phyloP scores from a whole-genome alignment of 805 yeast species.

The Nakazawaea wickerhamii region DNA sequence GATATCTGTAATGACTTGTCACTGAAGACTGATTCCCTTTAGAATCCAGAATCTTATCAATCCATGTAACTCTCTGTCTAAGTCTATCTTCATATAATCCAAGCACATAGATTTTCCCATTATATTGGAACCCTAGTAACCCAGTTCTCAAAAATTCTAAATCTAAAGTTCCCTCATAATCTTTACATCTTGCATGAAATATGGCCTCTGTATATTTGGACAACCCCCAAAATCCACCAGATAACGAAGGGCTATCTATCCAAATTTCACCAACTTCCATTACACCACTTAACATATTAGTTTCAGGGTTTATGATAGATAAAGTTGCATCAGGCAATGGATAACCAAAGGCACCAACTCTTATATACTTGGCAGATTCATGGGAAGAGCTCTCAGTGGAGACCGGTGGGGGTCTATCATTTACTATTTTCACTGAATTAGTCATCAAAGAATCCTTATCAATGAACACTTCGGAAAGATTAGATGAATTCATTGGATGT shows the following conservation, averaged over 20 bases:
- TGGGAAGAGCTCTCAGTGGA: slow-evolving; percentile 25
- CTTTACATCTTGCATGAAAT: slow-evolving; percentile 78
- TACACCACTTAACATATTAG: slow-evolving; percentile 62
- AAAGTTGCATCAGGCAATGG: slow-evolving; percentile 92
- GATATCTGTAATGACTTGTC: slow-evolving; percentile 45
- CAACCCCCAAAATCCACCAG: slow-evolving; percentile 84
- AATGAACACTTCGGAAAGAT: slow-evolving; percentile 59
- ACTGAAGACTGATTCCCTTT: slow-evolving; percentile 15
- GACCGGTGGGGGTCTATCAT: slow-evolving; percentile 51
- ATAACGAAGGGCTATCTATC: slow-evolving; percentile 90
- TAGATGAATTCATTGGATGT: slow-evolving; percentile 28
- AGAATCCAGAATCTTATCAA: slow-evolving; percentile 36
- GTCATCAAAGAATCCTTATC: slow-evolving; percentile 70
- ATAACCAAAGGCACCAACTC: slow-evolving; percentile 89
- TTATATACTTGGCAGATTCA: slow-evolving; percentile 43
- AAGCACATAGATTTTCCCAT: slow-evolving; percentile 82
- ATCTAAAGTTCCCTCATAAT: slow-evolving; percentile 63
- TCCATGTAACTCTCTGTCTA: slow-evolving; percentile 68
- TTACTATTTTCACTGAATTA: slow-evolving; percentile 63
- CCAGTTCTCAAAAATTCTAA: slow-evolving; percentile 88
- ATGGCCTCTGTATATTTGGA: slow-evolving; percentile 64
- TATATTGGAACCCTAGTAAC: slow-evolving; percentile 77
- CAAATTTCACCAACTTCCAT: slow-evolving; percentile 93
- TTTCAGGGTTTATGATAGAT: slow-evolving; percentile 93
- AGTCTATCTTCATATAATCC: slow-evolving; percentile 92